Percentiles rank a stretch among this genome's conserved stretches.
These are phyloP conservation scores for Lactifluus volemus DNA, from an alignment of 768 basidiomycete species.

Conservation along the genomic window DNA sequence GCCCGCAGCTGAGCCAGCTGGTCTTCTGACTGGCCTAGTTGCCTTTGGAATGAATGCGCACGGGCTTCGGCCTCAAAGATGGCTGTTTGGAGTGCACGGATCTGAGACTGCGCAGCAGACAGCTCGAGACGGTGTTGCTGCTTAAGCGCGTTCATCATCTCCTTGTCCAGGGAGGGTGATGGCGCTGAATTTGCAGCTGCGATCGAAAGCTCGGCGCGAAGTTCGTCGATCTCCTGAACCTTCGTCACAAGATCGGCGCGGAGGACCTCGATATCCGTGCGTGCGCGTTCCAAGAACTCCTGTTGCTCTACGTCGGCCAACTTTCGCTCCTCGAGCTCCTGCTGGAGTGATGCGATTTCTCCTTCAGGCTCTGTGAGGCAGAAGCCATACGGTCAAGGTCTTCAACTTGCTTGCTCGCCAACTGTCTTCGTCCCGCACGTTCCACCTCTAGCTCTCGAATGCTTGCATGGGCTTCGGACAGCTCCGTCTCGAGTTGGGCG, in stretches of 20 bases:
- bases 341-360: constrained; percentile 43
- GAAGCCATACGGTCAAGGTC: constrained; percentile 48
- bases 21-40: constrained; percentile 55
- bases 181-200: constrained; percentile 32
- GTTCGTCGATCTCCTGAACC: constrained; percentile 57
- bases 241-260: constrained; percentile 51
- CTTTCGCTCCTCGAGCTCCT: constrained; percentile 42
- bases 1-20: constrained; percentile 45
- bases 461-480: constrained; percentile 44
- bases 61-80: constrained; percentile 67
- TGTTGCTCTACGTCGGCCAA: constrained; percentile 50
- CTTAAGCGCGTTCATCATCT: constrained; percentile 58
- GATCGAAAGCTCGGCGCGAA: constrained; percentile 40
- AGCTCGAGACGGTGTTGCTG: constrained; percentile 78
- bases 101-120: constrained; percentile 69
- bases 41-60: constrained; percentile 60
- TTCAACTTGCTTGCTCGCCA: constrained; percentile 44
- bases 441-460: constrained; percentile 57
- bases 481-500: constrained; percentile 50
- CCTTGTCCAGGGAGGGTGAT: constrained; percentile 57
- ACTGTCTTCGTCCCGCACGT: constrained; percentile 49
- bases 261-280: constrained; percentile 63
- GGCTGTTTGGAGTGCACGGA: constrained; percentile 64
- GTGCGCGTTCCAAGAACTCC: constrained; percentile 52
- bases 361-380: constrained; percentile 38